Evolutionary conservation across 2,329 filamentous ascomycete species (phyloP), one percentile per base, ranked within the genome.

Genomic region (Colletotrichum liaoningense): DNA sequence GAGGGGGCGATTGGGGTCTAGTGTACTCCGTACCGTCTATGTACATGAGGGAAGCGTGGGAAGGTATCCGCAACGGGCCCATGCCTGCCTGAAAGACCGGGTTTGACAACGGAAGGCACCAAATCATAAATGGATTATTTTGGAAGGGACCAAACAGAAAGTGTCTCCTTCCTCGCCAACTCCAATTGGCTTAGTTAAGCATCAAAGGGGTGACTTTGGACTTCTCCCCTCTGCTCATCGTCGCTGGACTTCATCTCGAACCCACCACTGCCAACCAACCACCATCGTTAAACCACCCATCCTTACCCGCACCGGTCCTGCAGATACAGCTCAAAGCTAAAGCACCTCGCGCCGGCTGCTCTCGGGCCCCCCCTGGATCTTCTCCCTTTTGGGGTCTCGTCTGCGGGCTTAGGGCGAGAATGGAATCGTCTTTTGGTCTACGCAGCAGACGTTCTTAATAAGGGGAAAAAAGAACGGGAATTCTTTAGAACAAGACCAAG

Each of bases 371-470:
- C 57, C 64, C 57, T 63, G n/a, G 19, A 35, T n/a, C 52, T 26
- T 57, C 46, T 68, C 28, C 58, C 22, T 33, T 71, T 38, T 55
- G 12, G 57, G 63, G 24, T 68, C 28, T 52, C 22, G 30, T 71
- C 52, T 55, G 12, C 56, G 63, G 30, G 67, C 52, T n/a, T 49
- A 38, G 62, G 19, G 59, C 12, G 35, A 14, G 24, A 46, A 62
- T 16, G 26, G n/a, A n/a, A 14, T 14, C 52, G 49, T n/a, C 19
- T 52, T 42, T 33, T 52, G 60, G 42, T 22, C 19, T 49, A 38
- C 24, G 16, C 24, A 16, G 33, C 33, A 35, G 33, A 35, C 33
- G 33, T 35, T 1, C 1, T 7, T 11, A 42, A 62, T 11, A 42
- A 62, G 42, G 24, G 59, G 11, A 38, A 11, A 11, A 65, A 30